phyloP scores from a whole-genome alignment of 2,329 filamentous ascomycete genomes.

The Neonectria hederae region DNA sequence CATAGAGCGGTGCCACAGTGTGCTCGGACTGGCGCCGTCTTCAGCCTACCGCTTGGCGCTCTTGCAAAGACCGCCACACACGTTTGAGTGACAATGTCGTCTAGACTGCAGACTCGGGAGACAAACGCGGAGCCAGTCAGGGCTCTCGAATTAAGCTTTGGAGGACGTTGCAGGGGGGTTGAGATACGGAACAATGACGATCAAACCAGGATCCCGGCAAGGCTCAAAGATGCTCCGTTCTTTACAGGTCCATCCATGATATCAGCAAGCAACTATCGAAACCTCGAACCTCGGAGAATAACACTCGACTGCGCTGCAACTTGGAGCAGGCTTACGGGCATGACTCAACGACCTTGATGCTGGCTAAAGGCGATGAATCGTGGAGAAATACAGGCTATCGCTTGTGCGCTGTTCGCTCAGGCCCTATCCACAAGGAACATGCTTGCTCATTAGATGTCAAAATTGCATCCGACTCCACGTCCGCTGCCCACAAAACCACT shows the following conservation, averaged over 20 bases:
- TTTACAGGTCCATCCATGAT: neutral
- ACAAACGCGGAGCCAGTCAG: neutral
- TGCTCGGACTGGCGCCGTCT: slow-evolving; percentile 24
- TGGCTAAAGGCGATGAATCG: slow-evolving; percentile 13
- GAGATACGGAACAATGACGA: neutral
- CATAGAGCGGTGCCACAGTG: slow-evolving; percentile 2
- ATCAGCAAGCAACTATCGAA: neutral
- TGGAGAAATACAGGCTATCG: slow-evolving; percentile 1
- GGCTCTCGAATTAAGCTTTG: neutral
- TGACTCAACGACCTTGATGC: slow-evolving; percentile 2
- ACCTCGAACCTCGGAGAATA: slow-evolving; percentile 4
- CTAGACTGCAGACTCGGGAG: neutral
- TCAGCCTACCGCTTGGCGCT: slow-evolving; percentile 5
- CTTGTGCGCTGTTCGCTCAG: neutral
- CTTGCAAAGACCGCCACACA: slow-evolving; percentile 14
- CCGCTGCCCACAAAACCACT: neutral
- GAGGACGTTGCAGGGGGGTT: neutral
- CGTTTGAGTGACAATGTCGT: neutral
- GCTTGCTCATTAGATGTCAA: slow-evolving; percentile 19
- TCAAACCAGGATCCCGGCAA: neutral
- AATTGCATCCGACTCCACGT: slow-evolving; percentile 10
- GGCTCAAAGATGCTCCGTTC: neutral
- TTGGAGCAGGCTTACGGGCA: neutral
- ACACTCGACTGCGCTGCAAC: neutral
- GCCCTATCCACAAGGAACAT: slow-evolving; percentile 14